These are phyloP conservation scores for Apostasia ramifera DNA, from an alignment of 106 monocot genomes.

Conservation along the genomic window DNA sequence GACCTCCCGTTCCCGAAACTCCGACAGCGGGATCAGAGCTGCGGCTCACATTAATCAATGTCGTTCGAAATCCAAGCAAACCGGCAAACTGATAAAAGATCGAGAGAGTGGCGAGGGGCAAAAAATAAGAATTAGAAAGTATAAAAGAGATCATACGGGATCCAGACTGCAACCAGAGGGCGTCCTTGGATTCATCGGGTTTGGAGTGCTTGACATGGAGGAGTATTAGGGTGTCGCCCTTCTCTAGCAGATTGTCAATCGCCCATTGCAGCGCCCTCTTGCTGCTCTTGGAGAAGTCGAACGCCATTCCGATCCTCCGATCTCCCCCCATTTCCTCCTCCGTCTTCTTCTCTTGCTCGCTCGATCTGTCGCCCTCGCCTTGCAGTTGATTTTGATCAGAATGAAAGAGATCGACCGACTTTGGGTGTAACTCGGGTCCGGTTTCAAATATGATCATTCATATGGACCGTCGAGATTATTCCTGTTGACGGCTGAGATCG, in stretches of 20 bases:
- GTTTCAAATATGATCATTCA: no score
- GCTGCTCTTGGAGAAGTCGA: slow-evolving; percentile 79
- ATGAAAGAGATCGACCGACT: no score
- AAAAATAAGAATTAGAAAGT: neutral
- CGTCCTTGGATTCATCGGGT: slow-evolving; percentile 35
- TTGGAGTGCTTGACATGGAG: slow-evolving; percentile 31
- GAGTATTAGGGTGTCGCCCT: slow-evolving; percentile 56
- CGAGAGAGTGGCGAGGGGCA: neutral
- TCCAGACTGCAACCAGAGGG: slow-evolving; percentile 34
- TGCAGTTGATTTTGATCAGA: no score
- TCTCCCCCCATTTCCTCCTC: slow-evolving; percentile 28
- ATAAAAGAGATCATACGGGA: slow-evolving; percentile 33
- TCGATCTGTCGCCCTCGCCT: no score
- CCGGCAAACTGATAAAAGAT: neutral
- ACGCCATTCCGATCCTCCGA: slow-evolving; percentile 58
- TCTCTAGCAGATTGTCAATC: slow-evolving; percentile 59
- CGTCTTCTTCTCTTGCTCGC: neutral
- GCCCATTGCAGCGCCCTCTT: slow-evolving; percentile 66
- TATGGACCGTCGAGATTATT: no score
- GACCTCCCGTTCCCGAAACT: slow-evolving; percentile 45
- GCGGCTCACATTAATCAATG: neutral
- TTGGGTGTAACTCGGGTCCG: no score
- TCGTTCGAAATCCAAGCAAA: neutral
- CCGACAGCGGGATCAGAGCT: slow-evolving; percentile 71
- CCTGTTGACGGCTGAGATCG: no score